Evolutionary conservation across 345 rosid genomes (phyloP), one percentile per base, ranked within the genome.

Genomic region (Pugionium dolabratum): DNA sequence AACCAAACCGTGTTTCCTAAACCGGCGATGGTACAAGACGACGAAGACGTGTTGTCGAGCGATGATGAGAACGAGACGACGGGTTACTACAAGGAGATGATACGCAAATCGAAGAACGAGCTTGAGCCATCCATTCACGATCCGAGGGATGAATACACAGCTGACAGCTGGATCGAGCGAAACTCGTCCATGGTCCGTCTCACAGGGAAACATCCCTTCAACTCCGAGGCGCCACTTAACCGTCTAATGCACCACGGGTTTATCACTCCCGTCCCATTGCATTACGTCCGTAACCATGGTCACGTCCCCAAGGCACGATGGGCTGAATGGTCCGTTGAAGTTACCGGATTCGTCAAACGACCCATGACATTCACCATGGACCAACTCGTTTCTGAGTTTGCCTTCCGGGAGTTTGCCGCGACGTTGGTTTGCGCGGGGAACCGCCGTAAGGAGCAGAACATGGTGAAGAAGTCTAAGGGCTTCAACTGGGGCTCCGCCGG

Each of bases 171-270:
- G 98, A 77, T 93, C 72, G 78, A 85, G 73, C 88, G 98, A 3
- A 86, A 89, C 75, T 62, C 86, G 25, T 35, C 84, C 61, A 82
- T 89, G 94, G 84, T 92, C 67, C 98, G 98, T 42, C 97, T 89
- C 81, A 89, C 97, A 0, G 97, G 98, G 48, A 92, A 92, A 58
- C 98, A 92, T 76, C 98, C 98, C 0, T 92, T 92, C 78, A 92
- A 92, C 80, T 73, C 82, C 6, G 98, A 89, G 66, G 68, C 97
- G 0, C 95, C 95, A 2, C 60, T 92, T 34, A 71, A 64, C 75
- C 81, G 87, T 37, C 87, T 92, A 63, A 87, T 89, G 97, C 90
- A 85, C 66, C 93, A 90, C 71, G 96, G 96, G 8, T 93, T 93
- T 79, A 88, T 93, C 59, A 93, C 98, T 9, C 97, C 97, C 2